Evolutionary conservation across 139 green algal species (phyloP), one percentile per base, ranked within the genome.

Genomic region (Pleodorina starrii): DNA sequence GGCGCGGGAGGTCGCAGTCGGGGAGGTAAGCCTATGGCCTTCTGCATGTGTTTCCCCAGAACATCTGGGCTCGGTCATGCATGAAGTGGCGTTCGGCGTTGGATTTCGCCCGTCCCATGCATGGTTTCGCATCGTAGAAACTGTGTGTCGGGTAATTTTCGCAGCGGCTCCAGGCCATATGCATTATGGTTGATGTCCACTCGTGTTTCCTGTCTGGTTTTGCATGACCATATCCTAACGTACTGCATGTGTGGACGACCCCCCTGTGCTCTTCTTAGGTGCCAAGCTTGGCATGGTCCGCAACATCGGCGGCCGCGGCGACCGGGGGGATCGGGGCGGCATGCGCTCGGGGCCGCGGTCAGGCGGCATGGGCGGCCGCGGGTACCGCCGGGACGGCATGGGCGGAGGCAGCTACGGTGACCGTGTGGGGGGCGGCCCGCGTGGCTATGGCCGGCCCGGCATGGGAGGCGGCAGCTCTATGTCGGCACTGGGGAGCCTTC

Each of bases 381-480:
- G 91, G 21, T 68, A 93, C 19, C 63, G 89, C 17, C 87, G 91
- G 23, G 82, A 91, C 38, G 84, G 91, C 43, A 90, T 91, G 79
- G 89, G 73, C 43, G 68, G 73, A 43, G 74, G 90, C 71, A 77
- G 91, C 38, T 88, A 81, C n/a, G 81, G 81, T 3, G 78, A 73
- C 6, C 60, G 81, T 25, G 32, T 69, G 42, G n/a, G 40, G 0
- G 43, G 60, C 29, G 81, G 81, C 5, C 81, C 60, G 17, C 81
- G 81, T 32, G 60, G 81, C 5, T 87, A 40, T 43, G 81, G 81
- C 38, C 60, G 81, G n/a, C 60, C 60, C 23, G 78, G 60, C 77
- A 90, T 80, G 77, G 91, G 90, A 46, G 78, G 92, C 29, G 80
- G 87, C 35, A 46, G 74, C 29, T 80, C 72, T 71, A 82, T 89